Evolutionary conservation across 805 yeast species (phyloP).

Genomic region (Isabelozyma rhagii): DNA sequence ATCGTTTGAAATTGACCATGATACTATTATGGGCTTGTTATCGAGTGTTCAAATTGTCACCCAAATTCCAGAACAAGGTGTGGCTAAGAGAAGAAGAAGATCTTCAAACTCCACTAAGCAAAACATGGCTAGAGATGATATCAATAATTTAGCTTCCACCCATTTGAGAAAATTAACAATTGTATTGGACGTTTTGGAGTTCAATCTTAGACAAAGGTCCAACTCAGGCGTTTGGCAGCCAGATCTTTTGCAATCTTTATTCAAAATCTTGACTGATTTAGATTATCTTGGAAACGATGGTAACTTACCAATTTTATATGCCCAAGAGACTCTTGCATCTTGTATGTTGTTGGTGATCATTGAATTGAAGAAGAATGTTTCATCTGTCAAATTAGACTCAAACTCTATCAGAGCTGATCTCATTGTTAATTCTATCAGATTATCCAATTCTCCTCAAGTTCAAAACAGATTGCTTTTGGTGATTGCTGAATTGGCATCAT

Average conservation of each 20-base stretch:
- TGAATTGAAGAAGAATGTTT: constrained; percentile 37
- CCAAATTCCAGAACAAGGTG: constrained; percentile 42
- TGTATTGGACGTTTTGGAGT: constrained; percentile 75
- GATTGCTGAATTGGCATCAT: constrained; percentile 79
- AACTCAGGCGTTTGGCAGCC: constrained; percentile 34
- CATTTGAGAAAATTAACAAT: constrained; percentile 78
- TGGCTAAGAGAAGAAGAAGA: constrained; percentile 78
- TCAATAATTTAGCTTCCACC: constrained; percentile 69
- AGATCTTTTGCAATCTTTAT: constrained; percentile 48
- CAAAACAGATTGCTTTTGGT: constrained; percentile 85
- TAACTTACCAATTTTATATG: constrained; percentile 82
- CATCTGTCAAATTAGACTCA: constrained; percentile 43
- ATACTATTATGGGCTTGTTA: constrained; percentile 57
- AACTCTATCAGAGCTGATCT: constrained; percentile 81
- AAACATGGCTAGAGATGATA: constrained; percentile 67
- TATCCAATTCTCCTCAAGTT: constrained; percentile 88
- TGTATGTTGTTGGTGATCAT: constrained; percentile 74
- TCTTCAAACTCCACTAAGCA: constrained; percentile 75
- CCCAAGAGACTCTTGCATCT: constrained; percentile 86
- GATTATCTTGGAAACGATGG: constrained; percentile 90
- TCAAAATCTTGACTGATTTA: constrained; percentile 66
- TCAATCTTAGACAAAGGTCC: constrained; percentile 32
- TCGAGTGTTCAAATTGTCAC: constrained; percentile 56
- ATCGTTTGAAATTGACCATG: constrained; percentile 51
- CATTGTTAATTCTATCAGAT: constrained; percentile 84